phyloP scores from a whole-genome alignment of 805 yeast genomes.

The Metschnikowia cubensis region DNA sequence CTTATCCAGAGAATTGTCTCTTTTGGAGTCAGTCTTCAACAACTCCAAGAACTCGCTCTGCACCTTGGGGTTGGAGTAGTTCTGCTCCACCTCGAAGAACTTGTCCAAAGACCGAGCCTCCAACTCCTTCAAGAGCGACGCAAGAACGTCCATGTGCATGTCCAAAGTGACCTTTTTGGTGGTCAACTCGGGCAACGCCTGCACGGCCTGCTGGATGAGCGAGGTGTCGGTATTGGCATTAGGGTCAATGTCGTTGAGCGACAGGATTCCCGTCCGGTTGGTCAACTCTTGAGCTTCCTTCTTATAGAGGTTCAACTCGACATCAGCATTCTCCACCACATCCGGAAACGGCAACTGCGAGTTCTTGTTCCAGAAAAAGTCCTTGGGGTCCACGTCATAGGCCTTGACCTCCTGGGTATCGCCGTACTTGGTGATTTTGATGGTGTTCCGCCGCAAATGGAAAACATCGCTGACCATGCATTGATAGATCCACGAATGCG shows the following conservation, averaged over 20 bases:
- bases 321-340: slow-evolving; percentile 95
- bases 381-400: slow-evolving; percentile 88
- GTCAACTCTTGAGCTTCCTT: slow-evolving; percentile 86
- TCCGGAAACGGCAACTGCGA: slow-evolving; percentile 93
- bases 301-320: slow-evolving; percentile 75
- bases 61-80: slow-evolving; percentile 56
- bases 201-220: slow-evolving; percentile 80
- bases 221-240: slow-evolving; percentile 51
- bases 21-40: slow-evolving; percentile 46
- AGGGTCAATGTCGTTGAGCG: slow-evolving; percentile 73
- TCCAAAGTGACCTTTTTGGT: slow-evolving; percentile 85
- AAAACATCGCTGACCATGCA: slow-evolving; percentile 94
- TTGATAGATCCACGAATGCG: slow-evolving; percentile 97
- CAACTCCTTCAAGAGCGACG: slow-evolving; percentile 74
- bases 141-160: slow-evolving; percentile 94
- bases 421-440: slow-evolving; percentile 47
- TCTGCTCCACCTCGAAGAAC: slow-evolving; percentile 92
- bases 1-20: slow-evolving; percentile 72
- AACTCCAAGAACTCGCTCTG: slow-evolving; percentile 58
- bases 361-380: slow-evolving; percentile 86
- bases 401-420: slow-evolving; percentile 41
- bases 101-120: slow-evolving; percentile 86
- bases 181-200: slow-evolving; percentile 87
- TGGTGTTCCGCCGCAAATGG: slow-evolving; percentile 75
- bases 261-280: slow-evolving; percentile 64